Base-by-base conservation (phyloP, 2,329 filamentous ascomycete species). In the Ophiostoma ulmi region DNA sequence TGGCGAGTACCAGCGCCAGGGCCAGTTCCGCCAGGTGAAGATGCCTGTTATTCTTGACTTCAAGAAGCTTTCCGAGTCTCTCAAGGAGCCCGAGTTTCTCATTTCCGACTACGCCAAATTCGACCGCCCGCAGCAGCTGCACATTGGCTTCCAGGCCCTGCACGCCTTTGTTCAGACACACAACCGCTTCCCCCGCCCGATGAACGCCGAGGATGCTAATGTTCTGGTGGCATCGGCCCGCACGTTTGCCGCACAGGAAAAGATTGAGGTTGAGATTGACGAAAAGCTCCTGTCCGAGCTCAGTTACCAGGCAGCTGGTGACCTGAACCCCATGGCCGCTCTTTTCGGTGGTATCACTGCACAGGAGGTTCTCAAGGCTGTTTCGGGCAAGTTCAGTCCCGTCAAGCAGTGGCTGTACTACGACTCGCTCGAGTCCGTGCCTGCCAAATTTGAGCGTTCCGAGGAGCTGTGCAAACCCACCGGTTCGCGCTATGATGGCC, bases 21-120 rank as follows among this genome's bases (percentile, higher is more conserved):
- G 95, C 72, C 87, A 97, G 72, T 99, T 91, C 80, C 90, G 92
- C 55, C 95, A 99, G 80, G 95, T 98, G 80, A 99, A 98, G 86
- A 97, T 97, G 94, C 95, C 95, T 68, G 97, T 95, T 82, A 87
- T 93, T 70, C 81, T 98, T 76, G 87, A 95, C 78, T 99, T 98
- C 81, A 92, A 97, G 82, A 85, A 88, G 58, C 87, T 97, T 71
- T 89, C 89, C 61, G 83, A 87, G 69, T 88, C 97, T 72, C 81
- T 97, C 71, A 92, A 92, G 80, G 91, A 93, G 71, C 95, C 95
- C 2, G 94, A 97, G 76, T 88, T 96, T 74, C 82, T 98, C 77
- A 88, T 97, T 72, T 97, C 95, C 31, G 95, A 99, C 79, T 99
- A 94, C 78, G 95, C 95, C 80, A 99, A 99, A 80, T 98, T 97